Evolutionary conservation across 2,329 filamentous ascomycete species (phyloP).

Genomic region (Apiospora arundinis): DNA sequence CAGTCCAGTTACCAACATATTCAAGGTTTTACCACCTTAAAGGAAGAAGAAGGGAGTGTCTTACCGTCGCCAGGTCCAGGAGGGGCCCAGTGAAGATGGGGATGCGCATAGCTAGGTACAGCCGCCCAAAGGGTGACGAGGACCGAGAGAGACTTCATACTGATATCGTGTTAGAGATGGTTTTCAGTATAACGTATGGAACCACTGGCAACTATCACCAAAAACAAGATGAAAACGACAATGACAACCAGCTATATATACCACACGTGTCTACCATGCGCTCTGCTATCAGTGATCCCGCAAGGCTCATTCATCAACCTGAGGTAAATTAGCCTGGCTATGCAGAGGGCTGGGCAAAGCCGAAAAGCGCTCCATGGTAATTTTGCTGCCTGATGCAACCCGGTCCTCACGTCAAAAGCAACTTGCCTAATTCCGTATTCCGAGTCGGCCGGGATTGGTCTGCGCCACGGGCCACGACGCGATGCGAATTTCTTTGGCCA

Average conservation of each 20-base stretch:
- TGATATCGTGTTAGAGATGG: no score
- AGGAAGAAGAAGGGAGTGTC: no score
- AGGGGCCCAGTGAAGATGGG: slow-evolving; percentile 9
- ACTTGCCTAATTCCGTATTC: not conserved
- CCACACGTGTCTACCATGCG: not conserved
- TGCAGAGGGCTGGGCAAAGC: not conserved
- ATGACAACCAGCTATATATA: not conserved
- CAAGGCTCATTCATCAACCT: not conserved
- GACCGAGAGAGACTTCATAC: not conserved
- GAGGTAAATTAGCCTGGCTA: not conserved
- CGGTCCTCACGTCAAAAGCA: not conserved
- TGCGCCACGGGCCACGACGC: not conserved
- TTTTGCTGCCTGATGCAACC: not conserved
- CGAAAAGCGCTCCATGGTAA: not conserved
- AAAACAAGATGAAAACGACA: not conserved
- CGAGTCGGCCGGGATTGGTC: not conserved
- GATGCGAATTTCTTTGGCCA: not conserved
- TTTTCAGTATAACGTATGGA: not conserved
- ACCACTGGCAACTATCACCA: not conserved
- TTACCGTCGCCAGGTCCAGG: slow-evolving; percentile 19
- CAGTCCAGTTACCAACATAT: not conserved
- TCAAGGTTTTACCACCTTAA: not conserved
- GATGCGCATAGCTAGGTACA: not conserved
- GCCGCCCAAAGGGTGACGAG: not conserved
- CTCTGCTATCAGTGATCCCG: not conserved